A percentile compares a stretch with the other conserved stretches of the same genome.
Conservation (phyloP, 768 basidiomycete species). For the Nidularia sp. region DNA sequence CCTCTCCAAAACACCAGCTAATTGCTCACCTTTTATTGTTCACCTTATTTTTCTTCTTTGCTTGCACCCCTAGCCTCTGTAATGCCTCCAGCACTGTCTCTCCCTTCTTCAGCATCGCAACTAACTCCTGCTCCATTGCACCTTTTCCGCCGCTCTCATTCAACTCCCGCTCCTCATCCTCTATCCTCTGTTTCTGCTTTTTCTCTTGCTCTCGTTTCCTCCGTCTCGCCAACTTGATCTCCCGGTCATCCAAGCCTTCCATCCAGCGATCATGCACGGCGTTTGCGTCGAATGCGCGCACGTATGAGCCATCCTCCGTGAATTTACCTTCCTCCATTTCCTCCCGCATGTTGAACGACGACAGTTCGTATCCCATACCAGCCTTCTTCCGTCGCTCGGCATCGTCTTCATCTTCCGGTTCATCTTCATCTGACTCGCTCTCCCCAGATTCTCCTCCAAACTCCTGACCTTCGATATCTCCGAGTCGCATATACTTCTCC, state of each 20-base stretch:
- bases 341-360: constrained; percentile 97
- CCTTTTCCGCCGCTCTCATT: constrained; percentile 63
- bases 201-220: constrained; percentile 75
- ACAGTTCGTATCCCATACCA: constrained; percentile 92
- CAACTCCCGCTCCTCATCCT: constrained; percentile 73
- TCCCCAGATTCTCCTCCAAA: constrained; percentile 50
- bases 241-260: constrained; percentile 81
- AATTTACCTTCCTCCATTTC: constrained; percentile 99
- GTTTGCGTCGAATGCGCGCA: constrained; percentile 83
- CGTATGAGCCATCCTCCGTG: constrained; percentile 87
- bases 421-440: constrained; percentile 38
- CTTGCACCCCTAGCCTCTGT: constrained; percentile 72
- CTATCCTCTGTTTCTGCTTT: constrained; percentile 61
- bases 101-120: constrained; percentile 77
- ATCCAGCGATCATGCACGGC: constrained; percentile 95
- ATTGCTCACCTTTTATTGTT: constrained; percentile 23
- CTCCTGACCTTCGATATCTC: constrained; percentile 97
- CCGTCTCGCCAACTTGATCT: constrained; percentile 77
- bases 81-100: constrained; percentile 90
- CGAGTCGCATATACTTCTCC: constrained; percentile 76
- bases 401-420: constrained; percentile 76
- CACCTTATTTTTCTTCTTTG: constrained; percentile 43
- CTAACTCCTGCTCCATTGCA: constrained; percentile 61
- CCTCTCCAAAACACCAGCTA: not conserved
- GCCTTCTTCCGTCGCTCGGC: constrained; percentile 69